A percentile compares a stretch with the other conserved stretches of the same genome.
Evolutionary conservation across 2,329 filamentous ascomycete genomes (phyloP).

Genomic region (Aspergillus aculeatinus): DNA sequence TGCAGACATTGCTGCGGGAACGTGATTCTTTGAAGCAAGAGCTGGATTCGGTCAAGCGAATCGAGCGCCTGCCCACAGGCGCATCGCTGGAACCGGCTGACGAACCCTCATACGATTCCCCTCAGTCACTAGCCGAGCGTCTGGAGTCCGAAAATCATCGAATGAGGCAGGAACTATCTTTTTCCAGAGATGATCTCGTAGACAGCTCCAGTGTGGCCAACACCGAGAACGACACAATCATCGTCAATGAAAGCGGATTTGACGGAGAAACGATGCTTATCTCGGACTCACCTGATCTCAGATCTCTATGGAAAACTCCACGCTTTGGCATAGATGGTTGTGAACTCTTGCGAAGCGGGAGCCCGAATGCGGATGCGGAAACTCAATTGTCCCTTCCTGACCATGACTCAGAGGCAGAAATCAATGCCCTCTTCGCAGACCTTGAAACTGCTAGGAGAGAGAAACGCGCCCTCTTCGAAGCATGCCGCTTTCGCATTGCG

Average conservation of each 20-base stretch:
- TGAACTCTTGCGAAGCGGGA: conserved; percentile 14
- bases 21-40: conserved; percentile 31
- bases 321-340: conserved; percentile 20
- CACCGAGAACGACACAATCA: conserved; percentile 26
- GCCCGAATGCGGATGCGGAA: conserved; percentile 17
- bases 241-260: conserved; percentile 30
- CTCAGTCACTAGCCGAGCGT: conserved; percentile 18
- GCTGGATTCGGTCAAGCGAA: conserved; percentile 21
- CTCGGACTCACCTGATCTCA: conserved; percentile 34
- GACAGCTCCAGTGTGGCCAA: conserved; percentile 1
- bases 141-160: conserved; percentile 22
- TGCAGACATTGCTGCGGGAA: conserved; percentile 28
- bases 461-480: conserved; percentile 41
- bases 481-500: conserved; percentile 35
- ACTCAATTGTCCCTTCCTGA: conserved; percentile 19
- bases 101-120: conserved; percentile 19
- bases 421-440: conserved; percentile 34
- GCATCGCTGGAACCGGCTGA: conserved; percentile 8
- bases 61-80: conserved; percentile 5
- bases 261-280: conserved; percentile 28
- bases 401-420: conserved; percentile 25
- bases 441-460: conserved; percentile 42
- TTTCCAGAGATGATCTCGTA: conserved; percentile 12
- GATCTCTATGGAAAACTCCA: conserved; percentile 14
- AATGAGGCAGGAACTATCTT: conserved; percentile 22